Evolutionary conservation across 495 filamentous ascomycete species (phyloP).

Genomic region (Xylaria acuta): DNA sequence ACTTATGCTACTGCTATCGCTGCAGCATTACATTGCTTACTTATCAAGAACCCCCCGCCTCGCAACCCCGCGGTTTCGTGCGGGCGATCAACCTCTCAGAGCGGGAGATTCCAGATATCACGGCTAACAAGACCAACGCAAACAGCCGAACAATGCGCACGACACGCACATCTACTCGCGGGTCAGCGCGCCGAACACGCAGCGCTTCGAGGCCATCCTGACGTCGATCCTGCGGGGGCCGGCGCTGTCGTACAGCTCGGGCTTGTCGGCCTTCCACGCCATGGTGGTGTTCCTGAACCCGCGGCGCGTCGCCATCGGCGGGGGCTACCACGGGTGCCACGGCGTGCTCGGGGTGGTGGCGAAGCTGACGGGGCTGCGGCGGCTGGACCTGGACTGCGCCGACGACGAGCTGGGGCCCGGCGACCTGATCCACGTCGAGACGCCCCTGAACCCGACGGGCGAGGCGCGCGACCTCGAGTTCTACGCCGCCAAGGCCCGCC

Average conservation of each 20-base stretch:
- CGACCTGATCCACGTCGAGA: conserved; percentile 91
- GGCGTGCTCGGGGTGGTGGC: conserved; percentile 74
- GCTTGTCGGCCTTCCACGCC: conserved; percentile 86
- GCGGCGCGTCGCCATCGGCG: conserved; percentile 74
- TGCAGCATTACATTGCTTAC: not conserved
- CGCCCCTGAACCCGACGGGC: conserved; percentile 88
- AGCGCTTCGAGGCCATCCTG: conserved; percentile 84
- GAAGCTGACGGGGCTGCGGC: conserved; percentile 71
- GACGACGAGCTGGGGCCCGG: conserved; percentile 63
- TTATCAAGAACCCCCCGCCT: not conserved
- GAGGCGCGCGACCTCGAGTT: conserved; percentile 72
- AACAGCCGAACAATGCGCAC: conserved; percentile 46
- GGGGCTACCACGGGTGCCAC: conserved; percentile 93
- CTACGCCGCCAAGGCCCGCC: conserved; percentile 75
- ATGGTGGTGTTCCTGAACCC: conserved; percentile 80
- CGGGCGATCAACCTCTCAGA: not conserved
- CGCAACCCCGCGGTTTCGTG: too few relatives aligned
- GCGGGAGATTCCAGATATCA: not conserved
- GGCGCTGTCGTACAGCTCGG: conserved; percentile 78
- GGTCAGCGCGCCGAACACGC: conserved; percentile 71
- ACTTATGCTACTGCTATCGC: not conserved
- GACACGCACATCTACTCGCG: conserved; percentile 81
- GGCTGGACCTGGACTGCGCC: conserved; percentile 65
- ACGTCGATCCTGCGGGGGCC: conserved; percentile 72
- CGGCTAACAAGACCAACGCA: not conserved